Conservation (phyloP, 768 basidiomycete genomes). For the Mycena leptocephala region DNA sequence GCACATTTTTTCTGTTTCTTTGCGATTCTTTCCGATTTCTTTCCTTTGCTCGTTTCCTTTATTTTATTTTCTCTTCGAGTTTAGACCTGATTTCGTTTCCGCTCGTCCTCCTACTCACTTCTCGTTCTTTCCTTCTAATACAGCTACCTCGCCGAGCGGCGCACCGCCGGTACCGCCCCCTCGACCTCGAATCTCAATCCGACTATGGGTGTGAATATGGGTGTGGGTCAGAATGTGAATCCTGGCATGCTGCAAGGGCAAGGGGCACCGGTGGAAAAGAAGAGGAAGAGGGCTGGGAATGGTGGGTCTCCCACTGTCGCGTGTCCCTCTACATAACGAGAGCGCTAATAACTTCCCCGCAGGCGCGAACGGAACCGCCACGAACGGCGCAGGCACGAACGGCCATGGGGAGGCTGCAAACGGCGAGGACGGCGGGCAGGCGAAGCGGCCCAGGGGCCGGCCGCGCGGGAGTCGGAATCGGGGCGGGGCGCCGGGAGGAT, state of each 20-base stretch:
- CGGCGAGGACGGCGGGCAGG: conserved; percentile 43
- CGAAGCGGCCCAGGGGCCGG: conserved; percentile 75
- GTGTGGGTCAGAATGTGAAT: conserved; percentile 6
- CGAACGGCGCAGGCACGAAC: conserved; percentile 36
- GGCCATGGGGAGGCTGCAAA: background rate
- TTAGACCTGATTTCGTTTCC: too few relatives aligned
- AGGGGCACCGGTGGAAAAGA: conserved; percentile 24
- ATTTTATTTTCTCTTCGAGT: background rate
- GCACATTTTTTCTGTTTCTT: background rate
- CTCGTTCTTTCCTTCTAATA: conserved; percentile 29
- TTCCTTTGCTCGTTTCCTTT: background rate
- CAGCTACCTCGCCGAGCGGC: conserved; percentile 77
- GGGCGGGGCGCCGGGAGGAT: conserved; percentile 10
- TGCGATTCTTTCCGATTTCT: background rate
- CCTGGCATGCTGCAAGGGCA: background rate
- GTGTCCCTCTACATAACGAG: background rate
- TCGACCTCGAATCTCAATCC: too few relatives aligned
- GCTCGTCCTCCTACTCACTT: background rate
- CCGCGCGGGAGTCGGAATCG: conserved; percentile 83
- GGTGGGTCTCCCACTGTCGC: background rate
- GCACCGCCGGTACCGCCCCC: conserved; percentile 43
- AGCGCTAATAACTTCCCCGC: conserved; percentile 8
- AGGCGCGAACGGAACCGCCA: conserved; percentile 47
- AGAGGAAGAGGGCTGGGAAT: conserved; percentile 24
- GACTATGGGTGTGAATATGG: too few relatives aligned